Evolutionary conservation across 2,329 filamentous ascomycete genomes (phyloP), one percentile per base, ranked within the genome.

Genomic region (Cryphonectria carpinicola): DNA sequence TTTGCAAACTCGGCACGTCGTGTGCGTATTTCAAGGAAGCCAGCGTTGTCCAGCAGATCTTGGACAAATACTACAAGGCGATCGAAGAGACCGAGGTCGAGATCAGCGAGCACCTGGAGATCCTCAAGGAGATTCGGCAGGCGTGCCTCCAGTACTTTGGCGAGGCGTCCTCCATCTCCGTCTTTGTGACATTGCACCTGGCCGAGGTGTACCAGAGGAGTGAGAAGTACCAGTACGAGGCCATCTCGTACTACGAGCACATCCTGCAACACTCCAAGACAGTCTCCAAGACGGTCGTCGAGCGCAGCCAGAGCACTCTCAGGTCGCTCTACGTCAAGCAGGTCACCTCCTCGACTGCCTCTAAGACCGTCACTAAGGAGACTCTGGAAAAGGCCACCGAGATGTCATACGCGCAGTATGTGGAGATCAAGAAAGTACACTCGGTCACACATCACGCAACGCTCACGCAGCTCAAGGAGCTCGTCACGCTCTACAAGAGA

Each of bases 221-320:
- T n/a, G 63, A 65, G 63, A 52, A 32, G 43, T 39, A 65, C 63
- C 43, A 54, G 63, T 65, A 54, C n/a, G 63, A 65, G 13, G 63
- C 63, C 22, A 28, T 54, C 11, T 35, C 43, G 17, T 65, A 65
- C 39, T 54, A 65, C 32, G 63, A 65, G 63, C 63, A 65, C 32
- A 25, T 65, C 25, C 25, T 65, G 41, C 54, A 54, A n/a, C 43
- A 65, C 46, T 54, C 63, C 25, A 54, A 65, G 41, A 52, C 63
- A 5, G 63, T 65, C 25, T 54, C 63, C 11, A 65, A 54, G 43
- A 52, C 63, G 8, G 63, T 65, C 17, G 2, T 54, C 19, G 63
- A 65, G 32, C 63, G 63, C 28, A 65, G 63, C 10, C 43, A 54
- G 43, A 52, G 28, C 37, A 65, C 63, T 10, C 43, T 65, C n/a